A percentile compares a stretch with the other conserved stretches of the same genome.
Conservation (phyloP, 2,329 filamentous ascomycete genomes). For the Hypoxylon sp. region DNA sequence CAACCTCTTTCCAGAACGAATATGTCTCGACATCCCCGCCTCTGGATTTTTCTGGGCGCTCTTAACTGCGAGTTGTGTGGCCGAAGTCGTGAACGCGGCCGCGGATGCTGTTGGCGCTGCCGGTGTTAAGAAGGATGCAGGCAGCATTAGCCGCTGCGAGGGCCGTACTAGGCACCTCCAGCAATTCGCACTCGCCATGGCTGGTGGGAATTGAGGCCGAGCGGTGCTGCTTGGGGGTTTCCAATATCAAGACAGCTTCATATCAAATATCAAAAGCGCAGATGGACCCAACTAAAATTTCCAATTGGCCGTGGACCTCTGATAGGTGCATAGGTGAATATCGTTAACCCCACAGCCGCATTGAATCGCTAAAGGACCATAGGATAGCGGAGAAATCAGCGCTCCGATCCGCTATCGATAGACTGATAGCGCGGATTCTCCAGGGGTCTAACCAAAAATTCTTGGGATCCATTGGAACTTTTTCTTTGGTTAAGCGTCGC, state of each 20-base stretch:
- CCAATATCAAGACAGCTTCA: conserved; percentile 26
- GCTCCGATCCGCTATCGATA: conserved; percentile 47
- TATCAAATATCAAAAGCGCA: conserved; percentile 20
- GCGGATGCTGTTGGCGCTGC: conserved; percentile 55
- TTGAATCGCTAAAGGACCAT: background rate
- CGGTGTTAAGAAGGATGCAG: conserved; percentile 47
- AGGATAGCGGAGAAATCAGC: conserved; percentile 43
- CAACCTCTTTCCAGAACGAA: conserved; percentile 60
- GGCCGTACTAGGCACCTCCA: conserved; percentile 71
- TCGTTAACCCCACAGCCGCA: background rate
- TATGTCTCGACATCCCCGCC: conserved; percentile 42
- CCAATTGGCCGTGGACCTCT: conserved; percentile 12
- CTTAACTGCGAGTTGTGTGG: conserved; percentile 33
- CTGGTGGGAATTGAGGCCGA: conserved; percentile 30
- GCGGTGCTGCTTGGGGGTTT: conserved; percentile 18
- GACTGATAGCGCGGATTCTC: conserved; percentile 13
- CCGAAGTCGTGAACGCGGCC: conserved; percentile 52
- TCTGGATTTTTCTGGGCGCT: conserved; percentile 29
- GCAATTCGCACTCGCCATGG: conserved; percentile 71
- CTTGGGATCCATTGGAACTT: conserved; percentile 23
- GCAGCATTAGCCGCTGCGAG: conserved; percentile 51
- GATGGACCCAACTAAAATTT: conserved; percentile 34
- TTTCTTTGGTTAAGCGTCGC: conserved; percentile 25
- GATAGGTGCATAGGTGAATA: conserved; percentile 36
- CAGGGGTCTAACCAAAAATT: conserved; percentile 25